These are phyloP conservation scores for Hibiscus tridactylites DNA, from an alignment of 345 rosid species.

Conservation along the genomic window DNA sequence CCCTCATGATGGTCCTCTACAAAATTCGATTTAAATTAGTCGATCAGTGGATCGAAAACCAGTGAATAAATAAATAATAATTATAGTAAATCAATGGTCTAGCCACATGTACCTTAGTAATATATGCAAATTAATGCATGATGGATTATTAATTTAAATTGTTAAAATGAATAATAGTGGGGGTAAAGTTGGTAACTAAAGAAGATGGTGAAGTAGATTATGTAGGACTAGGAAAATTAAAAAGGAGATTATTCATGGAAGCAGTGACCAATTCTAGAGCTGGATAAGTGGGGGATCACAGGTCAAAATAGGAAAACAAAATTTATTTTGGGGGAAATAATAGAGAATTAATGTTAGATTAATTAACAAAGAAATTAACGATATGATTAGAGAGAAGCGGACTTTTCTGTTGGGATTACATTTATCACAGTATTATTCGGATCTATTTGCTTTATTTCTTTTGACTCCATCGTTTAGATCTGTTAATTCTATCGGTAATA, in stretches of 20 bases:
- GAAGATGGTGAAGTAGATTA: too few relatives aligned
- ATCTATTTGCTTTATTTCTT: neutral
- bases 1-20: too few relatives aligned
- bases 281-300: conserved; percentile 1
- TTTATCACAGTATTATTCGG: neutral
- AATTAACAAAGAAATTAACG: neutral
- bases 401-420: conserved; percentile 7
- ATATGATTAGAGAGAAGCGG: conserved; percentile 13
- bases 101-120: too few relatives aligned
- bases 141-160: too few relatives aligned
- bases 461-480: neutral
- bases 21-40: too few relatives aligned
- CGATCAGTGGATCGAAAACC: too few relatives aligned
- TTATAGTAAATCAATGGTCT: too few relatives aligned
- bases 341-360: neutral
- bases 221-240: neutral
- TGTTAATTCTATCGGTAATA: too few relatives aligned
- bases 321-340: neutral
- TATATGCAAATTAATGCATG: too few relatives aligned
- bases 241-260: neutral
- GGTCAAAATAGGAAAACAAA: neutral
- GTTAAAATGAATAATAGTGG: too few relatives aligned
- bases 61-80: too few relatives aligned
- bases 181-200: too few relatives aligned
- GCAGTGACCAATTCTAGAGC: conserved; percentile 9